Conservation (phyloP, 2,329 filamentous ascomycete species). For the Trichophyton benhamiae region DNA sequence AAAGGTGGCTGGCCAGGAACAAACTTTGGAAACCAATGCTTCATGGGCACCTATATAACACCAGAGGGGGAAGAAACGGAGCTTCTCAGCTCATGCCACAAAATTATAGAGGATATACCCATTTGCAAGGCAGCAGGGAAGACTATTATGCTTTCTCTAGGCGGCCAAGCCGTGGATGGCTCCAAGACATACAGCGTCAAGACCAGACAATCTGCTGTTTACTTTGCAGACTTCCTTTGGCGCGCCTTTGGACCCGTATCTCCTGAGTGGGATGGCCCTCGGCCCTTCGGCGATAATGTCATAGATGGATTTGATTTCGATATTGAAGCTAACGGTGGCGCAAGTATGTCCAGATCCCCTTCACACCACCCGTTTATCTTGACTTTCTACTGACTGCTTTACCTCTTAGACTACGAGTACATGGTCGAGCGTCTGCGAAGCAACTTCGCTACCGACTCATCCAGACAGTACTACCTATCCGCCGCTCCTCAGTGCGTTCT, state of each 20-base stretch:
- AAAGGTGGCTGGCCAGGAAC: slow-evolving; percentile 38
- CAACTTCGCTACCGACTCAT: slow-evolving; percentile 15
- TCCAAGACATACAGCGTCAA: slow-evolving; percentile 32
- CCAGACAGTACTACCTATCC: slow-evolving; percentile 38
- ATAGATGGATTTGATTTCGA: slow-evolving; percentile 46
- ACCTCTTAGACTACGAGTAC: not conserved
- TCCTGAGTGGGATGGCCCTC: slow-evolving; percentile 26
- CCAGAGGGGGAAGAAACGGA: slow-evolving; percentile 28
- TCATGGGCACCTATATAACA: slow-evolving; percentile 27
- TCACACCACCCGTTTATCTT: not conserved
- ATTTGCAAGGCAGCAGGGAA: slow-evolving; percentile 32
- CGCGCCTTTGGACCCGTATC: slow-evolving; percentile 37
- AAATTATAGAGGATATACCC: slow-evolving; percentile 33
- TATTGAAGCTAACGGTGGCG: slow-evolving; percentile 24
- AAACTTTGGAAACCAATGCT: slow-evolving; percentile 47
- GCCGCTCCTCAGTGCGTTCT: slow-evolving; percentile 42
- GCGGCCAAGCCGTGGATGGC: slow-evolving; percentile 28
- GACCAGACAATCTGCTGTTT: slow-evolving; percentile 27
- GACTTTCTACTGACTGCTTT: not conserved
- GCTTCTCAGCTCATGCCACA: slow-evolving; percentile 34
- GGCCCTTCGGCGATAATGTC: slow-evolving; percentile 36
- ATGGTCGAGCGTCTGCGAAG: not conserved
- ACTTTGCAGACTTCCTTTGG: slow-evolving; percentile 41
- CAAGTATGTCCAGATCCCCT: slow-evolving; percentile 17
- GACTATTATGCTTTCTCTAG: slow-evolving; percentile 37